These are phyloP conservation scores for Pleodorina starrii DNA, from an alignment of 139 green algal genomes.

Conservation along the genomic window DNA sequence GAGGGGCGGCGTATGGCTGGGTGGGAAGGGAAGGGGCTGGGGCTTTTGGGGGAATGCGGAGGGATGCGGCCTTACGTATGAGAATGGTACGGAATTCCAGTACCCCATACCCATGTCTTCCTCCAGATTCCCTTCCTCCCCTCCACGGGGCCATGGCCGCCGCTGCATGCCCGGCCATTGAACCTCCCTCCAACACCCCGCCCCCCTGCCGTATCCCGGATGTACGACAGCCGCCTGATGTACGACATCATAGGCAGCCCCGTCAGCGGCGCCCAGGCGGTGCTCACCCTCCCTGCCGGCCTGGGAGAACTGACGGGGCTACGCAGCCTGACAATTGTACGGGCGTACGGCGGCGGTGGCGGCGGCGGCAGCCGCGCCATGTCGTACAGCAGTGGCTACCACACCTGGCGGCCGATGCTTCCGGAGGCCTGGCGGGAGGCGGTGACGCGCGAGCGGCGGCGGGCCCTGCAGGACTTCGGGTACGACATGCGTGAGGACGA, in stretches of 20 bases:
- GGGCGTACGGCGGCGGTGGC: not conserved
- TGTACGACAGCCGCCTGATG: constrained; percentile 17
- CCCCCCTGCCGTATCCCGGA: too few species aligned
- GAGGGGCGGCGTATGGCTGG: not conserved
- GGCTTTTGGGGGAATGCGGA: too few species aligned
- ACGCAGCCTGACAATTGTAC: constrained; percentile 29
- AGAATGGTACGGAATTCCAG: too few species aligned
- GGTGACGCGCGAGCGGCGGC: not conserved
- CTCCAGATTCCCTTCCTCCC: too few species aligned
- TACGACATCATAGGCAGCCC: constrained; percentile 13
- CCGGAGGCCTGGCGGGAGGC: not conserved
- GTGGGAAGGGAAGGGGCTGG: not conserved
- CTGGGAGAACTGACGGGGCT: constrained; percentile 13
- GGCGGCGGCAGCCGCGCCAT: not conserved
- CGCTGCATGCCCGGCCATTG: too few species aligned
- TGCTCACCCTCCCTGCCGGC: not conserved
- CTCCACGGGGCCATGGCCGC: too few species aligned
- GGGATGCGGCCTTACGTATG: too few species aligned
- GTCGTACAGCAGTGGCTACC: constrained; percentile 17
- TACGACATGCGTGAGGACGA: not conserved
- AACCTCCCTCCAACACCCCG: too few species aligned
- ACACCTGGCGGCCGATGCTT: constrained; percentile 33
- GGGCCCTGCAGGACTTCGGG: not conserved
- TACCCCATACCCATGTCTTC: too few species aligned
- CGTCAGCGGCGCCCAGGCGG: not conserved